These are phyloP conservation scores for Scheffersomyces titani DNA, from an alignment of 1,139 yeast species.

Conservation along the genomic window DNA sequence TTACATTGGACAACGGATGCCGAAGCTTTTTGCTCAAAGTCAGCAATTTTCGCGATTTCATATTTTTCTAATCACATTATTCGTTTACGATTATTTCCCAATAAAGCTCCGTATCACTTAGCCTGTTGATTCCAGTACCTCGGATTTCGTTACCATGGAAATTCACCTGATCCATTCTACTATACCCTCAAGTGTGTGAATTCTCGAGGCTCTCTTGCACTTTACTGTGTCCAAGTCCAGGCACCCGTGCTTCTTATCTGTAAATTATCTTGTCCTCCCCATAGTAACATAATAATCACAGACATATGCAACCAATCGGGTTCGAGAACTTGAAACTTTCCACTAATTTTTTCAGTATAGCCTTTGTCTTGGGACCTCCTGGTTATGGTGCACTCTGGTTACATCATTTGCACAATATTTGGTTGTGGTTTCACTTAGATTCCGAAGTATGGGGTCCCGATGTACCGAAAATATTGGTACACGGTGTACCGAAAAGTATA, in stretches of 20 bases:
- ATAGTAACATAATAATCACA: background rate
- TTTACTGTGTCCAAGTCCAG: background rate
- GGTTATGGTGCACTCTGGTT: background rate
- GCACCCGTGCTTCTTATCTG: background rate
- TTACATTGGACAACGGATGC: background rate
- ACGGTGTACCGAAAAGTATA: background rate
- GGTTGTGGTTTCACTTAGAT: background rate
- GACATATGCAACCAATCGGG: background rate
- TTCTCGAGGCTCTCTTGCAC: background rate
- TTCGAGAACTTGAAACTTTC: background rate
- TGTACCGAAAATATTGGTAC: background rate
- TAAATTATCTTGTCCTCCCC: background rate
- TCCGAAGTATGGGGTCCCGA: background rate
- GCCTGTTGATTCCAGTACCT: background rate
- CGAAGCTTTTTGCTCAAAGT: background rate
- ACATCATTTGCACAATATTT: background rate
- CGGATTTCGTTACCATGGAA: background rate
- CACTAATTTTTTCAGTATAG: background rate
- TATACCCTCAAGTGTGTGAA: no score
- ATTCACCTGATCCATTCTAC: no score
- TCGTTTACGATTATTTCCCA: background rate
- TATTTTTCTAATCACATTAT: background rate
- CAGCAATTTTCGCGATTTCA: background rate
- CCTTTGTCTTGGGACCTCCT: background rate
- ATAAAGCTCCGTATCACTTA: background rate